Percentiles rank a stretch among this genome's conserved stretches.
Evolutionary conservation across 345 rosid species (phyloP).

Genomic region (Boechera divaricarpa): DNA sequence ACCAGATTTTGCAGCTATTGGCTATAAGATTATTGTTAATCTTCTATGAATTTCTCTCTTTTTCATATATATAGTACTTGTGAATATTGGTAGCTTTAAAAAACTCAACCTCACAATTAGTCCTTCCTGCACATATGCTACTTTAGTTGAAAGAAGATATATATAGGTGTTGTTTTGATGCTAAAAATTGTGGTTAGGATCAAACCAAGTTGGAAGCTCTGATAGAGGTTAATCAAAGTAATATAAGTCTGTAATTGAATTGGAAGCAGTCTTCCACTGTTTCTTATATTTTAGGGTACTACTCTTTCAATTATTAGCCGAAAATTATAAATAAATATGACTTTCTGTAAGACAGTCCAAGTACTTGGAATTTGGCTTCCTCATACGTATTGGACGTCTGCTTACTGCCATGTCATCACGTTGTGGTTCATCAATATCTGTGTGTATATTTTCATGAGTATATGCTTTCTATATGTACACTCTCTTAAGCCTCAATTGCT

Average conservation of each 20-base stretch:
- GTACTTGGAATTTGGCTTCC: neutral
- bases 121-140: constrained; percentile 12
- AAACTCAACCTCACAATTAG: constrained; percentile 17
- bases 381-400: neutral
- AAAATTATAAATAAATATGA: neutral
- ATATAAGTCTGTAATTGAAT: neutral
- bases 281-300: neutral
- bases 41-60: neutral
- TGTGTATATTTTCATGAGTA: neutral
- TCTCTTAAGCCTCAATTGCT: neutral
- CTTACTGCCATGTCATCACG: neutral
- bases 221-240: neutral
- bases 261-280: neutral
- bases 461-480: no score
- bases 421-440: neutral
- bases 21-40: neutral
- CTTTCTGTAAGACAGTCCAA: neutral
- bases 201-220: neutral
- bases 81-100: neutral
- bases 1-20: neutral
- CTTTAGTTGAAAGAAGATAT: neutral
- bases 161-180: neutral
- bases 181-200: neutral
- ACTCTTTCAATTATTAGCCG: neutral
- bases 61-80: neutral